A percentile compares a stretch with the other conserved stretches of the same genome.
phyloP scores from a whole-genome alignment of 1,139 yeast species.

The Zygosaccharomyces sapae region DNA sequence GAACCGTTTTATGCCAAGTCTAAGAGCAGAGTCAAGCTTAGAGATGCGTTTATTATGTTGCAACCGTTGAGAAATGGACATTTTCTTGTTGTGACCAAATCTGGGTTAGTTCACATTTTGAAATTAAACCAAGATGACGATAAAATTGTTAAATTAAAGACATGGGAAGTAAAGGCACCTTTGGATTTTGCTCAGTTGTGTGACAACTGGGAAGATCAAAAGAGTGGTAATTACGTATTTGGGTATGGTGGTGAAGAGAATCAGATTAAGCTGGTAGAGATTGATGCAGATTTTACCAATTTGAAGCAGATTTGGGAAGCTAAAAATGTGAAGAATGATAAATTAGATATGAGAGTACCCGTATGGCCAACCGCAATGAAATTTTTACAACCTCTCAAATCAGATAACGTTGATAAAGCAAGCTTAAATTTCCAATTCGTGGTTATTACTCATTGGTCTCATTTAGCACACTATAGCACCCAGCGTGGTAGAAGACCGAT shows the following conservation, averaged over 20 bases:
- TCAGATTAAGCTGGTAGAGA: conserved; percentile 50
- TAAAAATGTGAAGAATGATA: conserved; percentile 65
- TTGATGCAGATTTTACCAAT: conserved; percentile 33
- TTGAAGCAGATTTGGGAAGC: conserved; percentile 46
- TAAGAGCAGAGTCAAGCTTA: conserved; percentile 27
- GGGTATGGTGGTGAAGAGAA: conserved; percentile 76
- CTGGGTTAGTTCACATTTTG: conserved; percentile 49
- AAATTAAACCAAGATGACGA: conserved; percentile 20
- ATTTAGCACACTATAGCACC: conserved; percentile 56
- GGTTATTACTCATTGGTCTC: conserved; percentile 50
- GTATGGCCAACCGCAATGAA: conserved; percentile 45
- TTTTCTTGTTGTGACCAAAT: conserved; percentile 42
- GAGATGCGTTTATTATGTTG: conserved; percentile 30
- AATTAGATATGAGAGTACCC: conserved; percentile 61
- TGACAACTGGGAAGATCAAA: conserved; percentile 45
- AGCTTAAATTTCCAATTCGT: conserved; percentile 42
- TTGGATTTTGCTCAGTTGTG: conserved; percentile 44
- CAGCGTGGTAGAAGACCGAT: conserved; percentile 57
- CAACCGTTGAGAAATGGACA: conserved; percentile 20
- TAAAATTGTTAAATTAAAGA: conserved; percentile 17
- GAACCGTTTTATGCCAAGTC: conserved; percentile 26
- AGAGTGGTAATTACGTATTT: conserved; percentile 36
- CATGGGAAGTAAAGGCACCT: conserved; percentile 39
- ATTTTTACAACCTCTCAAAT: conserved; percentile 40
- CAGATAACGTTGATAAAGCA: conserved; percentile 28